These are phyloP conservation scores for Leccinum disarticulatum DNA, from an alignment of 768 basidiomycete species.

Conservation along the genomic window DNA sequence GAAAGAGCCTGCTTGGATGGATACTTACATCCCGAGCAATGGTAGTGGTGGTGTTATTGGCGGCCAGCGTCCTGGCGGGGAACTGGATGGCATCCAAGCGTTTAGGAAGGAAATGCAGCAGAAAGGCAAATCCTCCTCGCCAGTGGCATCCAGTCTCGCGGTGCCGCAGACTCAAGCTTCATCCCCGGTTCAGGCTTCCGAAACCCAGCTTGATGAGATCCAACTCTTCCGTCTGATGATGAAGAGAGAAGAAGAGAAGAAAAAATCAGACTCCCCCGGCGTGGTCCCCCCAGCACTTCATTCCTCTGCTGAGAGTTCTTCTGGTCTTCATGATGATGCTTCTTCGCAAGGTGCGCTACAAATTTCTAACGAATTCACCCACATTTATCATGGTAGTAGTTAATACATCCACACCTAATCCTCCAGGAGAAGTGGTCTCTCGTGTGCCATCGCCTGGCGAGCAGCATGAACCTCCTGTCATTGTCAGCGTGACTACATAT, in stretches of 20 bases:
- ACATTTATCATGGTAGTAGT: conserved; percentile 17
- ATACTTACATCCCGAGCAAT: conserved; percentile 71
- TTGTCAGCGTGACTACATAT: conserved; percentile 3
- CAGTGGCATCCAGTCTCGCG: conserved; percentile 9
- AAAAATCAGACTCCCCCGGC: conserved; percentile 31
- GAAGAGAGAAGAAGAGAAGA: conserved; percentile 68
- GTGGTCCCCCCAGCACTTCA: background rate
- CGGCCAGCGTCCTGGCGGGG: conserved; percentile 57
- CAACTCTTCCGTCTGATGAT: conserved; percentile 82
- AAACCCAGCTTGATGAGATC: conserved; percentile 71
- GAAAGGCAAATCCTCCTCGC: conserved; percentile 54
- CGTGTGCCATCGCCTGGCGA: conserved; percentile 19
- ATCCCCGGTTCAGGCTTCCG: conserved; percentile 17
- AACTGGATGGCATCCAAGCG: conserved; percentile 80
- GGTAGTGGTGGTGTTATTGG: conserved; percentile 63
- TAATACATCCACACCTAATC: conserved; percentile 1
- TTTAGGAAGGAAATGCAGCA: conserved; percentile 87
- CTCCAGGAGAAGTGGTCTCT: conserved; percentile 11
- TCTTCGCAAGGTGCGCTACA: conserved; percentile 22
- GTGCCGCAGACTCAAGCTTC: conserved; percentile 22
- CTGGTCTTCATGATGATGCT: conserved; percentile 10
- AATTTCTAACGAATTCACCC: background rate
- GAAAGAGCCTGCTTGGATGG: conserved; percentile 94
- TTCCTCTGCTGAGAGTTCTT: conserved; percentile 14
- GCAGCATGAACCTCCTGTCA: conserved; percentile 7